Conservation (phyloP, 2,329 filamentous ascomycete genomes). For the Colletotrichum sidae region DNA sequence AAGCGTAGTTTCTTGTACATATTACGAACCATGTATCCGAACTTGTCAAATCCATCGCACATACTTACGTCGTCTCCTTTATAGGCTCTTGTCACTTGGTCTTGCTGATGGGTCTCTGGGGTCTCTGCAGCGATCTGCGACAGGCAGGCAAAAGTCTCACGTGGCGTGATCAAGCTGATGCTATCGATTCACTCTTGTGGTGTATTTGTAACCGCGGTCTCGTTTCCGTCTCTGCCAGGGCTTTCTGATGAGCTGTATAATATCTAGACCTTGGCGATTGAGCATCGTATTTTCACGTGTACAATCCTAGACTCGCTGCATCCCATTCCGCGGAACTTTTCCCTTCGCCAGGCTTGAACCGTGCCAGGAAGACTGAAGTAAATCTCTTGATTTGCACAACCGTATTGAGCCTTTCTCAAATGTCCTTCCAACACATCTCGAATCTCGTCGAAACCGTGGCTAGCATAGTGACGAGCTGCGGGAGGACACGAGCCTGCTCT, state of each 20-base stretch:
- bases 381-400: slow-evolving; percentile 4
- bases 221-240: not conserved
- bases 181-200: no score
- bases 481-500: slow-evolving; percentile 46
- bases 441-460: slow-evolving; percentile 44
- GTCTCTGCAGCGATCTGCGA: not conserved
- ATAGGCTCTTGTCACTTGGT: slow-evolving; percentile 27
- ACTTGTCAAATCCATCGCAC: not conserved
- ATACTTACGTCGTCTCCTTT: slow-evolving; percentile 16
- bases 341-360: not conserved
- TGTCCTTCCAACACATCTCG: slow-evolving; percentile 46
- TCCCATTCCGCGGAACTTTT: not conserved
- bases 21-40: slow-evolving; percentile 12
- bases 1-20: slow-evolving; percentile 24
- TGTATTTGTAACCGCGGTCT: no score
- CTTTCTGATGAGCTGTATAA: no score
- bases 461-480: slow-evolving; percentile 47
- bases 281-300: not conserved
- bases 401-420: slow-evolving; percentile 35
- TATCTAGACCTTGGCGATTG: not conserved
- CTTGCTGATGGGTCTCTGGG: slow-evolving; percentile 11
- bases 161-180: not conserved
- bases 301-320: not conserved
- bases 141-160: not conserved
- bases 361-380: slow-evolving; percentile 7